These are phyloP conservation scores for Coriolopsis trogii DNA, from an alignment of 1,284 basidiomycete genomes.

Conservation along the genomic window DNA sequence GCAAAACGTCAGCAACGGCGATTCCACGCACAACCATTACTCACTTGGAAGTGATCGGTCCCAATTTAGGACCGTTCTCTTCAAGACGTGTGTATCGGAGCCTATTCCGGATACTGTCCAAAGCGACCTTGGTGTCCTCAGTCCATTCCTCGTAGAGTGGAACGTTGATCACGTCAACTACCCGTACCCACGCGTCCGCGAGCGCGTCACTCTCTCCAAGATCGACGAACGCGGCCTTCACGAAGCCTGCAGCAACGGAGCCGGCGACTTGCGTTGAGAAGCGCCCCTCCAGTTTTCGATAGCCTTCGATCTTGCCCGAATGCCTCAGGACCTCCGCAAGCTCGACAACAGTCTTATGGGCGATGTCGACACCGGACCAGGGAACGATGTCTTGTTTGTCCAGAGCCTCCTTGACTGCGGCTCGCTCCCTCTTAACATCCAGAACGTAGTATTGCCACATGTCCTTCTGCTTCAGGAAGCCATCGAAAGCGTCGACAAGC, in stretches of 20 bases:
- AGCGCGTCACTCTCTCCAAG: conserved; percentile 51
- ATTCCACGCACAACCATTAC: conserved; percentile 30
- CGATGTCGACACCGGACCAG: conserved; percentile 63
- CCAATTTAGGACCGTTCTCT: conserved; percentile 81
- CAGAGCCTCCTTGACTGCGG: conserved; percentile 55
- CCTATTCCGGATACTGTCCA: conserved; percentile 77
- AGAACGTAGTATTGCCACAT: conserved; percentile 95
- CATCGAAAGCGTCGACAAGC: conserved; percentile 66
- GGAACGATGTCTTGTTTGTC: conserved; percentile 43
- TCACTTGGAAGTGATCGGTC: conserved; percentile 76
- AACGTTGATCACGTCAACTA: conserved; percentile 88
- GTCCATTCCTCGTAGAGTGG: conserved; percentile 86
- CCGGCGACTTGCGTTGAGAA: conserved; percentile 70
- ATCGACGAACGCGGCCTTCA: conserved; percentile 69
- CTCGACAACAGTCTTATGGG: conserved; percentile 63
- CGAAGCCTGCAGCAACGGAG: conserved; percentile 64
- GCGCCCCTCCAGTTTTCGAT: conserved; percentile 64
- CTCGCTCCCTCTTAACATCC: conserved; percentile 64
- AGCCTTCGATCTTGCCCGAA: conserved; percentile 58
- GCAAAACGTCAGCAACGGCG: conserved; percentile 1
- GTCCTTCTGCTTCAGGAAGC: conserved; percentile 64
- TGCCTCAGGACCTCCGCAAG: conserved; percentile 66
- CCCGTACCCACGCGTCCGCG: conserved; percentile 70
- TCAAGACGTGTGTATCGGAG: conserved; percentile 84
- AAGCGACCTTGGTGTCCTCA: conserved; percentile 75